Evolutionary conservation across 208 protist species (phyloP).

Genomic region (Tritrichomonas foetus): DNA sequence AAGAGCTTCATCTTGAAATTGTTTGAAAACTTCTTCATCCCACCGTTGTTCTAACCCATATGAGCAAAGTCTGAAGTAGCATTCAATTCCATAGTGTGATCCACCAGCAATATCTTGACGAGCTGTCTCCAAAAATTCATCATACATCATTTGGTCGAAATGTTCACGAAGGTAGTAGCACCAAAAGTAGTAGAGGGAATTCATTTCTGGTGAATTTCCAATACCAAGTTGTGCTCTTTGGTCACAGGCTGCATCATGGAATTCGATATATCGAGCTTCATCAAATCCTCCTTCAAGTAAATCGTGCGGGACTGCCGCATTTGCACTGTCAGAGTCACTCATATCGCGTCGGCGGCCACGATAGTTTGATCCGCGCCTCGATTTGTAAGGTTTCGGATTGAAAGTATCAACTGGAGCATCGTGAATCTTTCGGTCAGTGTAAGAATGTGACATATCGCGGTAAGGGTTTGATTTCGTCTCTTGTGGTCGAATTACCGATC

Average conservation of each 20-base stretch:
- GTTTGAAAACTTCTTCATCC: not conserved
- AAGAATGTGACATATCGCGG: no score
- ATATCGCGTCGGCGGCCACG: no score
- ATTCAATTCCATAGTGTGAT: slow-evolving; percentile 27
- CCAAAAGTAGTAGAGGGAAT: slow-evolving; percentile 7
- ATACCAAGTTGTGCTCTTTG: not conserved
- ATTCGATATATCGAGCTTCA: not conserved
- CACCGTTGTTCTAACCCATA: not conserved
- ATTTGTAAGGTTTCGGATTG: no score
- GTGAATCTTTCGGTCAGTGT: no score
- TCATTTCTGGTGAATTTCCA: not conserved
- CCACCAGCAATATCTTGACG: not conserved
- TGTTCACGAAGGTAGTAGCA: slow-evolving; percentile 19
- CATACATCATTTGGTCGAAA: not conserved
- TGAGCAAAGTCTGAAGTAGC: slow-evolving; percentile 17
- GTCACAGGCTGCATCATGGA: not conserved
- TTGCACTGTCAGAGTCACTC: no score
- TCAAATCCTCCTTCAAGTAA: not conserved
- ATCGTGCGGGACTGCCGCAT: not conserved
- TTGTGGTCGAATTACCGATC: no score
- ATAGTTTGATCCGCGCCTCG: no score
- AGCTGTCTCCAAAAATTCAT: not conserved
- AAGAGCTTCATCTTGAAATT: not conserved
- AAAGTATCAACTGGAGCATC: no score
- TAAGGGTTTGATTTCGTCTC: no score